Conservation (phyloP, 345 rosid species). For the Euclidium syriacum region DNA sequence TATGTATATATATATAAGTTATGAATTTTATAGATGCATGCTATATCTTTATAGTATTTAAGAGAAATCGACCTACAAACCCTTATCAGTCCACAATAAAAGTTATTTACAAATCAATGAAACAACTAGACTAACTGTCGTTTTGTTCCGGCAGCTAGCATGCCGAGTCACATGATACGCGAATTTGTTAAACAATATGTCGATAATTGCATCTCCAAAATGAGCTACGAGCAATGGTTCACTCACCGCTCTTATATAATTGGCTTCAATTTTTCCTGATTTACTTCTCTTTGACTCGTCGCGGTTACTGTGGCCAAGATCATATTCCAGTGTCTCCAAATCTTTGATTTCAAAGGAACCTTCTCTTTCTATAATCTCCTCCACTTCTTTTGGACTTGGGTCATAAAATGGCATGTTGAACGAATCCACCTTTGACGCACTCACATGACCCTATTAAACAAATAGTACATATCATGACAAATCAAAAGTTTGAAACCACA, state of each 20-base stretch:
- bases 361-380: constrained; percentile 18
- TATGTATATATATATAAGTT: too few species aligned
- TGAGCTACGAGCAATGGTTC: constrained; percentile 55
- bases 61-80: too few species aligned
- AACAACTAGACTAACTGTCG: constrained; percentile 14
- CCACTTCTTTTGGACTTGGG: constrained; percentile 24
- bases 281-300: constrained; percentile 17
- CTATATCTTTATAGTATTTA: too few species aligned
- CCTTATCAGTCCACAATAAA: too few species aligned
- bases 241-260: constrained; percentile 49
- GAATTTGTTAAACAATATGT: constrained; percentile 35
- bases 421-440: constrained; percentile 30
- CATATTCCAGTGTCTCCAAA: constrained; percentile 15
- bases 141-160: constrained; percentile 28
- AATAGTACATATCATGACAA: neutral
- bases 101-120: neutral
- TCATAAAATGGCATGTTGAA: constrained; percentile 35
- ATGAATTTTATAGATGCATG: too few species aligned
- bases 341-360: constrained; percentile 31
- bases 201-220: constrained; percentile 37
- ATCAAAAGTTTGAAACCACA: neutral
- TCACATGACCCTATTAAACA: constrained; percentile 30
- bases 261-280: constrained; percentile 31
- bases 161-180: constrained; percentile 20
- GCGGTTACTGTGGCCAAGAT: constrained; percentile 23